Evolutionary conservation across 1,284 basidiomycete species (phyloP).

Genomic region (Golubevia pallescens): DNA sequence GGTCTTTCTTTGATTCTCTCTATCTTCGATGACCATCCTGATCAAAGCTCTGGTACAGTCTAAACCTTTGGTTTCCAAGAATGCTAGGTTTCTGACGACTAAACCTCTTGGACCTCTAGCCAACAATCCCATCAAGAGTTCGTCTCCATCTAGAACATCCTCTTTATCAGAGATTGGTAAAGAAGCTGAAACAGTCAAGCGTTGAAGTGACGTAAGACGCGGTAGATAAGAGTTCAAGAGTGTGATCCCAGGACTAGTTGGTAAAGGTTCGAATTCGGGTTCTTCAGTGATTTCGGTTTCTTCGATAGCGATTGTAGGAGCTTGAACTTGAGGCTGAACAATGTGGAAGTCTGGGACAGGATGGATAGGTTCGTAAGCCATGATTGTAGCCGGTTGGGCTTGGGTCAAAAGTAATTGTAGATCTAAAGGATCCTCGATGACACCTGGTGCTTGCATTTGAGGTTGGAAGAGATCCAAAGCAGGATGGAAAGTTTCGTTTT

Average conservation of each 20-base stretch:
- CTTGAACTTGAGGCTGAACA: neutral
- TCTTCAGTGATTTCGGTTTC: neutral
- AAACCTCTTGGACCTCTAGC: neutral
- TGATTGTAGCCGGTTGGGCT: neutral
- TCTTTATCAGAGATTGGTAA: neutral
- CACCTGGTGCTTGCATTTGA: neutral
- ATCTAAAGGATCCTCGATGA: too few species aligned
- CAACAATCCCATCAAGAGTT: neutral
- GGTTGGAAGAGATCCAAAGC: neutral
- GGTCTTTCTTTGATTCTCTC: neutral
- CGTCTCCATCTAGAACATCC: neutral
- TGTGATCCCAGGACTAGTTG: neutral
- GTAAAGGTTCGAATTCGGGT: neutral
- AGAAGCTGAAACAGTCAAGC: neutral
- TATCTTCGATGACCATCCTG: neutral
- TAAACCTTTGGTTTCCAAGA: neutral
- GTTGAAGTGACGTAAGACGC: neutral
- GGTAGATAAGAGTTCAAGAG: neutral
- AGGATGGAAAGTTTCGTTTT: neutral
- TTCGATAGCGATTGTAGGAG: neutral
- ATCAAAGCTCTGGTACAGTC: neutral
- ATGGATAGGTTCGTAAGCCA: neutral
- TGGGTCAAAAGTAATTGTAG: neutral
- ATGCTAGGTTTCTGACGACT: neutral
- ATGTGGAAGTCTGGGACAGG: neutral